Base-by-base conservation (phyloP, 495 filamentous ascomycete species). In the Xylaria curta region DNA sequence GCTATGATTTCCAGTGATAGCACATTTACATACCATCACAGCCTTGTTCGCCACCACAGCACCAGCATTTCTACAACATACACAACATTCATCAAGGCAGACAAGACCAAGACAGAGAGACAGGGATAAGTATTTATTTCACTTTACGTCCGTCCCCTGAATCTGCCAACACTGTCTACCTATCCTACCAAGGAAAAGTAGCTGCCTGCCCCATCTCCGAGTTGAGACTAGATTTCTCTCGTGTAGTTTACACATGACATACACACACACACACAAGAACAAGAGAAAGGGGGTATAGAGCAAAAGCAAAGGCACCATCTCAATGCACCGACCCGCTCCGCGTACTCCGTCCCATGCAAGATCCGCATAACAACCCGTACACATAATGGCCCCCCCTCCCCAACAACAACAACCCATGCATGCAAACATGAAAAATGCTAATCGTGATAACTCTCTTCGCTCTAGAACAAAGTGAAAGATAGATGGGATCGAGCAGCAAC, bases 251-350 rank as follows among this genome's bases (percentile, higher is more conserved):
- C n/a, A 60, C 21, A 4, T 5, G 17, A 15, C 38, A 63, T 36
- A 19, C 19, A 36, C 60, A 65, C 19, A 65, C 19, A 31, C 28
- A 3, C 28, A 31, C 28, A 31, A 49, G 31, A 21, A 33, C 31
- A 38, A 38, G 36, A 33, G 47, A 63, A 63, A 44, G 15, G 24
- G 69, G 69, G 69, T 70, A 70, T 72, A 72, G 3, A 67, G 49
- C 62, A 54, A 56, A 60, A 66, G 42, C 38, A 44, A 42, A 66
- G 31, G 38, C 60, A 28, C 36, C 28, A 21, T 42, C 10, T 51
- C 26, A 24, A 70, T 49, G 40, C 68, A 42, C 56, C 68, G 62
- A 38, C 19, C 40, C 26, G 26, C 49, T 44, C 28, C 56, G 28
- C 47, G 24, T 65, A 65, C 69, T 56, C 59, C 61, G 38, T 71